These are phyloP conservation scores for Mimosa bimucronata DNA, from an alignment of 306 rosid genomes.

Conservation along the genomic window DNA sequence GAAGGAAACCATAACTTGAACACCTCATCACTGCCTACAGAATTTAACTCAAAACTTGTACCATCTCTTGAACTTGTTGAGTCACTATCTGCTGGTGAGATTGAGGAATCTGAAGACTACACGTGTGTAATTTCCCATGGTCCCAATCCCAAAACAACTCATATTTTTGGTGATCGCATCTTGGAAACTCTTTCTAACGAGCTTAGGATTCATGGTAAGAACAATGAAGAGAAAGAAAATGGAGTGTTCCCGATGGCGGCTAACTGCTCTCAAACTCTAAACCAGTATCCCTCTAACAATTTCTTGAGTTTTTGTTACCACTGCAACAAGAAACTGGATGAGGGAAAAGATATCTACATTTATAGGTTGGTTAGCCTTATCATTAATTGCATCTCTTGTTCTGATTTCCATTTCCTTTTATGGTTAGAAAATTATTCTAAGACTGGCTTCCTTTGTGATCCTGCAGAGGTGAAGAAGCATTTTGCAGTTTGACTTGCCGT, in stretches of 20 bases:
- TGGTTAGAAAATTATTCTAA: constrained; percentile 8
- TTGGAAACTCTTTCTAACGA: constrained; percentile 62
- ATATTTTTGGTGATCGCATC: constrained; percentile 79
- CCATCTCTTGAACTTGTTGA: constrained; percentile 48
- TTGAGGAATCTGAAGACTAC: constrained; percentile 88
- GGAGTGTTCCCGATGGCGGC: constrained; percentile 21
- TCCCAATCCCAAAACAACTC: constrained; percentile 80
- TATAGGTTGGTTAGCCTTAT: constrained; percentile 60
- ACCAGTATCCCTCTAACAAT: constrained; percentile 50
- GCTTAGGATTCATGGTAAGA: constrained; percentile 44
- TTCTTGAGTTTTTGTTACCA: constrained; percentile 77
- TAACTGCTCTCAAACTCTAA: constrained; percentile 27
- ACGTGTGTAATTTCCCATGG: constrained; percentile 88
- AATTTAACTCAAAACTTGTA: constrained; percentile 45
- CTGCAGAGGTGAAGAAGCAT: constrained; percentile 88
- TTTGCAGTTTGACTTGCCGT: constrained; percentile 86
- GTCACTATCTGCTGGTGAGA: constrained; percentile 74
- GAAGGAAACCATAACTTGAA: constrained; percentile 53
- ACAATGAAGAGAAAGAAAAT: constrained; percentile 47
- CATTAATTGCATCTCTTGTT: constrained; percentile 24
- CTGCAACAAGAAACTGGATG: constrained; percentile 76
- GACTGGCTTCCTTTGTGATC: constrained; percentile 29
- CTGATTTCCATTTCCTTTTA: constrained; percentile 10
- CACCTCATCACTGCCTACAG: constrained; percentile 7
- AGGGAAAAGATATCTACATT: constrained; percentile 84